Percentiles rank a stretch among this genome's conserved stretches.
These are phyloP conservation scores for Phellopilus nigrolimitatus DNA, from an alignment of 1,284 basidiomycete genomes.

Conservation along the genomic window DNA sequence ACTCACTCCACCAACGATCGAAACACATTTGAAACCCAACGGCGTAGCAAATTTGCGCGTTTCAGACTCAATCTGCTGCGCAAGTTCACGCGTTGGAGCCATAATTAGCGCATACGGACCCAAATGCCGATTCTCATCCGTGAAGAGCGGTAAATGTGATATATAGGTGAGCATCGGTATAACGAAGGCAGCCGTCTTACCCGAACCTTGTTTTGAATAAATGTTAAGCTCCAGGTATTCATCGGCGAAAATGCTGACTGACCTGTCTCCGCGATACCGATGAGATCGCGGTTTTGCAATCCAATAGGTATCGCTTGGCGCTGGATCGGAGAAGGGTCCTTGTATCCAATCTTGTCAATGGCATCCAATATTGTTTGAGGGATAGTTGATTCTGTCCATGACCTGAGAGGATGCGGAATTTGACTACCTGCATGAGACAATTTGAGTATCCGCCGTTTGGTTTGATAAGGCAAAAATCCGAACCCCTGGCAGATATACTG, in stretches of 20 bases:
- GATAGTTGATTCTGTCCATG: constrained; percentile 87
- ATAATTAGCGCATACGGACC: constrained; percentile 94
- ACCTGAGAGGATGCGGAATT: constrained; percentile 89
- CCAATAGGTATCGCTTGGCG: constrained; percentile 98
- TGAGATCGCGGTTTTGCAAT: constrained; percentile 91
- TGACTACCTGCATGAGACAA: constrained; percentile 60
- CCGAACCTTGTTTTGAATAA: constrained; percentile 64
- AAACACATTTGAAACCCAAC: constrained; percentile 89
- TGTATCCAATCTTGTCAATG: constrained; percentile 91
- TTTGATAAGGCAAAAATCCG: constrained; percentile 20
- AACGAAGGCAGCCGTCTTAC: constrained; percentile 99
- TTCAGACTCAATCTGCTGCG: constrained; percentile 95
- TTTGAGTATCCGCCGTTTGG: constrained; percentile 4
- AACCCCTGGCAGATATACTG: constrained; percentile 87
- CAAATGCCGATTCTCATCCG: constrained; percentile 87
- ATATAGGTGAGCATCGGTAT: constrained; percentile 98
- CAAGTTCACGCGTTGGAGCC: constrained; percentile 95
- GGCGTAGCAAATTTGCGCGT: constrained; percentile 86
- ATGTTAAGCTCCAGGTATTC: constrained; percentile 8
- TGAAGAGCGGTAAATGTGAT: constrained; percentile 75
- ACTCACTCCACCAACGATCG: constrained; percentile 93
- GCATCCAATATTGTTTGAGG: constrained; percentile 76
- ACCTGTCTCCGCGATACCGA: constrained; percentile 98
- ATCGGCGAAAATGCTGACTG: constrained; percentile 23
- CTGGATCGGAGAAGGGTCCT: constrained; percentile 95